phyloP scores from a whole-genome alignment of 805 yeast species.

The Cyberlindnera samutprakarnensis region DNA sequence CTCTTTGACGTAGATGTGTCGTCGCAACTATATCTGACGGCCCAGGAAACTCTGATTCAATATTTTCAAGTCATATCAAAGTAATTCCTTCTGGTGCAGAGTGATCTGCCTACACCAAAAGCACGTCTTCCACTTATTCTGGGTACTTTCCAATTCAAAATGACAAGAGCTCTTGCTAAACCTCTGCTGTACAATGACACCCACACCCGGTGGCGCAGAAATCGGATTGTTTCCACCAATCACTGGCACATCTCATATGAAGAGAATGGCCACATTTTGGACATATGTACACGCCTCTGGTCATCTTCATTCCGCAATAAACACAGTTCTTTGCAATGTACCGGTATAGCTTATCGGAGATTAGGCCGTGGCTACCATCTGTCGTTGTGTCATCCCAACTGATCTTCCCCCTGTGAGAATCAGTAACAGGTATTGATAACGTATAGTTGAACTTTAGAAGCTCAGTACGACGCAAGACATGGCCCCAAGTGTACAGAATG shows the following conservation, averaged over 20 bases:
- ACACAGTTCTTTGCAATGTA: slow-evolving; percentile 37
- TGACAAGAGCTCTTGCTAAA: not conserved
- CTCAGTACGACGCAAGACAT: slow-evolving; percentile 73
- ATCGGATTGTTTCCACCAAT: slow-evolving; percentile 60
- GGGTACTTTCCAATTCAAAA: not conserved
- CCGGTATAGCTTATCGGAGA: not conserved
- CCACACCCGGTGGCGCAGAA: slow-evolving; percentile 89
- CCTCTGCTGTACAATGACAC: slow-evolving; percentile 45
- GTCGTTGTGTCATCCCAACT: slow-evolving; percentile 21
- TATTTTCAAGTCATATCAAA: too few species aligned
- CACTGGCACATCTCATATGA: slow-evolving; percentile 70
- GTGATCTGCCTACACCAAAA: too few species aligned
- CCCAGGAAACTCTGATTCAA: too few species aligned
- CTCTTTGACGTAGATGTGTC: too few species aligned
- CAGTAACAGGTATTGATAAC: slow-evolving; percentile 20
- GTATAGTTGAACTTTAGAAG: slow-evolving; percentile 61
- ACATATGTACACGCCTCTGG: slow-evolving; percentile 59
- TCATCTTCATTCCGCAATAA: slow-evolving; percentile 55
- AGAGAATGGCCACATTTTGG: slow-evolving; percentile 68
- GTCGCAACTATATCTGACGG: too few species aligned
- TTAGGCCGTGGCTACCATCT: not conserved
- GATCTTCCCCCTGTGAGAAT: slow-evolving; percentile 27
- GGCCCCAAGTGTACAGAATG: slow-evolving; percentile 74
- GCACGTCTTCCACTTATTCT: too few species aligned
- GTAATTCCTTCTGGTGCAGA: too few species aligned